These are phyloP conservation scores for Cyclotella baltica DNA, from an alignment of 108 stramenopile genomes.

Conservation along the genomic window DNA sequence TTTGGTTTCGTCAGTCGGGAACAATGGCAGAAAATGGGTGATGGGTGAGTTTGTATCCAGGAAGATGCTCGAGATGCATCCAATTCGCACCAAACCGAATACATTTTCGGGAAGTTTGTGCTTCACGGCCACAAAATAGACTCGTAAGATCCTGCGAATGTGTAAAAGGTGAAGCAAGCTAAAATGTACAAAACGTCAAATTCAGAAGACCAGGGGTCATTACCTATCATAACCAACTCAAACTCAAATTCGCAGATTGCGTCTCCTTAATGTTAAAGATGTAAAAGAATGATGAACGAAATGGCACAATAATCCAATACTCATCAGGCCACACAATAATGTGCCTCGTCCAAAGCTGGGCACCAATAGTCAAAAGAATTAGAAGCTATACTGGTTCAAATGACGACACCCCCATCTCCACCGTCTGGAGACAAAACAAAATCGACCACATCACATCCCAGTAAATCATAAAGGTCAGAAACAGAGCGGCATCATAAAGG, in stretches of 20 bases:
- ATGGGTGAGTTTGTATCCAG: too few species aligned
- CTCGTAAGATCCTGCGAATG: constrained; percentile 42
- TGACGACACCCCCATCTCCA: constrained; percentile 12
- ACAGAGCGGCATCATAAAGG: background rate
- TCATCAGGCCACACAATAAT: background rate
- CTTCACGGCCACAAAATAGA: too few species aligned
- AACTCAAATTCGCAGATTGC: constrained; percentile 22
- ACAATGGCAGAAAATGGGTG: too few species aligned
- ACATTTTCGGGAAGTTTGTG: too few species aligned
- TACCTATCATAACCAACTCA: background rate
- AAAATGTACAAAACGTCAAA: constrained; percentile 6
- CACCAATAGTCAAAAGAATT: constrained; percentile 15
- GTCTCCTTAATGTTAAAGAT: constrained; percentile 25
- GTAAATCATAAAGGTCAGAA: background rate
- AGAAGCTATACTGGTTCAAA: constrained; percentile 4
- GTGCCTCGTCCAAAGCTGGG: constrained; percentile 36
- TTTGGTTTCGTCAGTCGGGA: too few species aligned
- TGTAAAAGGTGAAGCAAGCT: constrained; percentile 20
- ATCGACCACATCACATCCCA: constrained; percentile 13
- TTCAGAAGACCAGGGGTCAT: constrained; percentile 9
- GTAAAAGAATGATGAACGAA: constrained; percentile 18
- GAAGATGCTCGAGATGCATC: too few species aligned
- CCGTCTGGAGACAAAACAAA: background rate
- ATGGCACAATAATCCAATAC: constrained; percentile 26
- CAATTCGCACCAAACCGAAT: too few species aligned